Conservation (phyloP, 306 rosid species). For the Rosa chinensis region DNA sequence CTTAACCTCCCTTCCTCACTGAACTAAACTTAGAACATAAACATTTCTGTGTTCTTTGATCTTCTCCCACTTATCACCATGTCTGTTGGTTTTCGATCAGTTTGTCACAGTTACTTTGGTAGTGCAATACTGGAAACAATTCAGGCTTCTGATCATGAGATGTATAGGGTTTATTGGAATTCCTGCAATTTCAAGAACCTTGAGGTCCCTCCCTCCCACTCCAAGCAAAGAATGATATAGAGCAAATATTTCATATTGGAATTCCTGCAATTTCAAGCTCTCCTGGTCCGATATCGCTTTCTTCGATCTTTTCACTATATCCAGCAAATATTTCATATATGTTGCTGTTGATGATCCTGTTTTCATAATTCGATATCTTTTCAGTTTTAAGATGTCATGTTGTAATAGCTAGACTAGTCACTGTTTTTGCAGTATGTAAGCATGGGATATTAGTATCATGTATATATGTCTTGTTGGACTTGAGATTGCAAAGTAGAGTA, state of each 20-base stretch:
- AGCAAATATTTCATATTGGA: too few species aligned
- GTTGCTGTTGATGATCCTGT: too few species aligned
- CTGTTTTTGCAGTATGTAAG: background rate
- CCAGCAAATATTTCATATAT: too few species aligned
- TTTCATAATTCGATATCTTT: background rate
- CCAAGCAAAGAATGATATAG: background rate
- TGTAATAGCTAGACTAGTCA: too few species aligned
- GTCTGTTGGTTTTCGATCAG: background rate
- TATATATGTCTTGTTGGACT: background rate
- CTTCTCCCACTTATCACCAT: background rate
- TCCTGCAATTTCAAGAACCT: background rate
- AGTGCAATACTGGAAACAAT: background rate
- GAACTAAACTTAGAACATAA: background rate
- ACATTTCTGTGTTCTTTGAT: background rate
- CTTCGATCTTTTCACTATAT: too few species aligned
- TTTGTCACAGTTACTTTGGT: background rate
- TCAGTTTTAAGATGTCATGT: too few species aligned
- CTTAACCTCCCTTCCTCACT: background rate
- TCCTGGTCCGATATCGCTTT: too few species aligned
- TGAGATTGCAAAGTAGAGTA: too few species aligned
- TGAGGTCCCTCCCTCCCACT: background rate
- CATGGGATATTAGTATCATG: background rate
- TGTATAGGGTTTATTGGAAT: background rate
- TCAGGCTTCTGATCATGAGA: background rate
- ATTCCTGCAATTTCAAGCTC: too few species aligned